Base-by-base conservation (phyloP, 345 rosid genomes). In the Boechera stricta region DNA sequence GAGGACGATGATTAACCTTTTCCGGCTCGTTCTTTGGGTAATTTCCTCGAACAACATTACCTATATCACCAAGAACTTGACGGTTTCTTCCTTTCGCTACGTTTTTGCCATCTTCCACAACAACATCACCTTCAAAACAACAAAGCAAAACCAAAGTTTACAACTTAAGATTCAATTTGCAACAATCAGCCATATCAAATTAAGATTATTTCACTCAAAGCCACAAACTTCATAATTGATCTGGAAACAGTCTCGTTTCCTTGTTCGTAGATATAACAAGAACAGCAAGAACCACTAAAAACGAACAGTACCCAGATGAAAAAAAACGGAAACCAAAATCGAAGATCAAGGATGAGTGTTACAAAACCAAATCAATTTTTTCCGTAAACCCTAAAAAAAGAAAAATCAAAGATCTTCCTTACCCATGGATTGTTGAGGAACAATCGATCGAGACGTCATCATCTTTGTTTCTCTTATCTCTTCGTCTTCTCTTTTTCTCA, bases 41-140 rank as follows among this genome's bases (percentile, higher is more conserved):
- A 55, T 38, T 74, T 72, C 79, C 88, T 76, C 88, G 77, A 69
- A 56, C 93, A 7, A 90, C 80, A 80, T 94, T 94, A 4, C 97
- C 98, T 2, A 94, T 94, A 75, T 94, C 98, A 3, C 93, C 92
- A 44, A 94, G 91, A 28, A 82, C 98, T 56, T 87, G 90, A 18
- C 98, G 94, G 74, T 79, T 90, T 64, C 80, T 86, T 28, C 88
- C 98, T 53, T 81, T 89, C 2, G 35, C 88, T 6, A 63, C 87
- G 0, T 73, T 84, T 64, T 90, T 87, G 1, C 54, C 76, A 47
- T 77, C 80, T 71, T 71, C 80, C 53, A 38, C 28, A 3, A 45
- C 28, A 38, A 16, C 60, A 55, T 64, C 80, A 36, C 66, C 80
- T 77, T 62, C 65, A 0, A 32, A 31, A 69, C 2, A 74, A 56